These are phyloP conservation scores for Peronospora farinosa DNA, from an alignment of 352 stramenopile genomes.

Conservation along the genomic window DNA sequence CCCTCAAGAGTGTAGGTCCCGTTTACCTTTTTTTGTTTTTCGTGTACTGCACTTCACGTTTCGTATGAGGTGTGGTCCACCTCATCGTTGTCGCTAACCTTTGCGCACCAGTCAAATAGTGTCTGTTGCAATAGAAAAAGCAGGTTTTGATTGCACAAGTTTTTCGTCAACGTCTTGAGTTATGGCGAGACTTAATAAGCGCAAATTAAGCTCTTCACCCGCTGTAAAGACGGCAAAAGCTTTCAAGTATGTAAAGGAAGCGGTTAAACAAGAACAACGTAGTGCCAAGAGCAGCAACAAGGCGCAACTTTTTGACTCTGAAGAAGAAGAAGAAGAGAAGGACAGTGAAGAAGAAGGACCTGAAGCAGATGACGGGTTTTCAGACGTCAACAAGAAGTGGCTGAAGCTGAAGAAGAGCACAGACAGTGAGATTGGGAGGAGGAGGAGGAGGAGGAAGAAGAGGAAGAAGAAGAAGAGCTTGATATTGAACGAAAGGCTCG, in stretches of 20 bases:
- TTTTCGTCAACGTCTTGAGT: constrained; percentile 3
- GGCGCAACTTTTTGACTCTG: constrained; percentile 64
- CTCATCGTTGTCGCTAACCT: constrained; percentile 9
- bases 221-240: constrained; percentile 17
- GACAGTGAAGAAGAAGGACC: constrained; percentile 46
- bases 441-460: constrained; percentile 40
- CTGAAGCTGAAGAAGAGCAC: constrained; percentile 71
- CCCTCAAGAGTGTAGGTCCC: constrained; percentile 15
- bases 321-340: constrained; percentile 44
- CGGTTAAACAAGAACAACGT: constrained; percentile 59
- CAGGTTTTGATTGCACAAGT: no score
- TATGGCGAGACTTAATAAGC: constrained; percentile 54
- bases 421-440: constrained; percentile 31
- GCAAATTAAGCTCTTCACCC: constrained; percentile 36
- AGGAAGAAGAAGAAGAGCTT: constrained; percentile 61
- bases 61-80: constrained; percentile 8
- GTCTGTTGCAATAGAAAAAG: no score
- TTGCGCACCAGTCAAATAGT: constrained; percentile 38
- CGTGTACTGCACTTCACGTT: constrained; percentile 5
- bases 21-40: constrained; percentile 30
- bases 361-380: constrained; percentile 64
- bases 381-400: constrained; percentile 83
- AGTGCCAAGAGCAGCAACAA: constrained; percentile 36
- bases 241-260: constrained; percentile 77
- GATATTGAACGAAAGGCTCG: constrained; percentile 85